These are phyloP conservation scores for Trypanosoma grayi DNA, from an alignment of 208 protist species.

Conservation along the genomic window DNA sequence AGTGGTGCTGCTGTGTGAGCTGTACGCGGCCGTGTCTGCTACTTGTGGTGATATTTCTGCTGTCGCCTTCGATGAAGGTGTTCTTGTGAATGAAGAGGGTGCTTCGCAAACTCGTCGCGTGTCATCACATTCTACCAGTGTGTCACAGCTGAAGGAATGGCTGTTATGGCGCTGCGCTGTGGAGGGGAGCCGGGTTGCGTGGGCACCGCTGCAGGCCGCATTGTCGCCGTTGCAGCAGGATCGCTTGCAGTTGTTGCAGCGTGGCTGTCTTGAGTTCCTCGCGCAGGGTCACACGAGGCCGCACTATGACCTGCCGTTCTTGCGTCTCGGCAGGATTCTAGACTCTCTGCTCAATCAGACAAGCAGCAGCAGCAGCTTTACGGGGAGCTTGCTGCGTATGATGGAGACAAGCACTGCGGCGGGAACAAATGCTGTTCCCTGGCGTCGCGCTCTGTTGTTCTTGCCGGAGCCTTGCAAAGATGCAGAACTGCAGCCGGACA, in stretches of 20 bases:
- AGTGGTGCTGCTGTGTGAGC: constrained; percentile 15
- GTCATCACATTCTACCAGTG: background rate
- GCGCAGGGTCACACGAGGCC: constrained; percentile 9
- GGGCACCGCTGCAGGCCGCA: constrained; percentile 10
- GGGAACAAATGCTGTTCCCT: constrained; percentile 10
- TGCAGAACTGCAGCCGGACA: background rate
- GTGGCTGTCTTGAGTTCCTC: constrained; percentile 32
- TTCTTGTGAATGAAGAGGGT: background rate
- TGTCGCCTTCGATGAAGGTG: background rate
- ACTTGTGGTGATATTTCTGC: constrained; percentile 1
- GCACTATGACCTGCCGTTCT: constrained; percentile 35
- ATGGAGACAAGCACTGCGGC: constrained; percentile 1
- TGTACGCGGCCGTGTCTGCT: constrained; percentile 1
- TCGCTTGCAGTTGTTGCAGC: constrained; percentile 1
- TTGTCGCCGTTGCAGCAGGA: background rate
- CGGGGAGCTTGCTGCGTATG: background rate
- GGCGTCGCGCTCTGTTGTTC: constrained; percentile 23
- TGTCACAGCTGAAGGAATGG: background rate
- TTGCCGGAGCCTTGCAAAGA: constrained; percentile 4
- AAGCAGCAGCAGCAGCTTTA: background rate
- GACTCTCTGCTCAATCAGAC: constrained; percentile 10
- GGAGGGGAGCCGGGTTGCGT: constrained; percentile 4
- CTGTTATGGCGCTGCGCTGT: constrained; percentile 25
- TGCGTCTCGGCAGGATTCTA: constrained; percentile 24
- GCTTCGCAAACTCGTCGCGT: too few relatives aligned